phyloP scores from a whole-genome alignment of 2,329 filamentous ascomycete species.

The Aureobasidium melanogenum region DNA sequence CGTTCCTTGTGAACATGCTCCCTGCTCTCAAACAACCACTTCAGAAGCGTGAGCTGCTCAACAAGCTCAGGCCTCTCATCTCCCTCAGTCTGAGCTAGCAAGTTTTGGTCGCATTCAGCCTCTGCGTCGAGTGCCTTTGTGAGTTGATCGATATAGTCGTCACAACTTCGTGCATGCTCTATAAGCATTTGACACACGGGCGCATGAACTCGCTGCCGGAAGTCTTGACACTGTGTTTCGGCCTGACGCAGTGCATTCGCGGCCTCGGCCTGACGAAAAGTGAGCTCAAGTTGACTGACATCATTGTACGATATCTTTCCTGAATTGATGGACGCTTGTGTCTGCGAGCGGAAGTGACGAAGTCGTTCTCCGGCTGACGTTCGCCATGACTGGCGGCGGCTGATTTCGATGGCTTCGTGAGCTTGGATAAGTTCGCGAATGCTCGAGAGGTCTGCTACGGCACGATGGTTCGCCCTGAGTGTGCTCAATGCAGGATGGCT shows the following conservation, averaged over 20 bases:
- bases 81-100: slow-evolving; percentile 86
- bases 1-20: slow-evolving; percentile 78
- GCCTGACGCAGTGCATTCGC: slow-evolving; percentile 36
- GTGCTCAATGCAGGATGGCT: slow-evolving; percentile 81
- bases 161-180: slow-evolving; percentile 63
- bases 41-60: slow-evolving; percentile 87
- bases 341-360: slow-evolving; percentile 61
- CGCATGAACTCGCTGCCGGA: slow-evolving; percentile 73
- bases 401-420: background rate
- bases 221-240: slow-evolving; percentile 49
- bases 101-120: slow-evolving; percentile 26
- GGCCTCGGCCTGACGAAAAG: slow-evolving; percentile 12
- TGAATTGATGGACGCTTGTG: slow-evolving; percentile 65
- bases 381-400: slow-evolving; percentile 23
- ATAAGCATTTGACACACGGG: slow-evolving; percentile 75
- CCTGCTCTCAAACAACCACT: slow-evolving; percentile 95
- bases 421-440: slow-evolving; percentile 32
- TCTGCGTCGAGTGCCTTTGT: slow-evolving; percentile 27
- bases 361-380: slow-evolving; percentile 34
- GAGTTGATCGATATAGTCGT: slow-evolving; percentile 68
- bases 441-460: slow-evolving; percentile 51
- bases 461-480: slow-evolving; percentile 65
- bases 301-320: slow-evolving; percentile 65
- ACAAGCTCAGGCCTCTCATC: slow-evolving; percentile 90
- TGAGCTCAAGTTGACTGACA: slow-evolving; percentile 61